Evolutionary conservation across 208 protist genomes (phyloP).

Genomic region (Trypanosoma lewisi): DNA sequence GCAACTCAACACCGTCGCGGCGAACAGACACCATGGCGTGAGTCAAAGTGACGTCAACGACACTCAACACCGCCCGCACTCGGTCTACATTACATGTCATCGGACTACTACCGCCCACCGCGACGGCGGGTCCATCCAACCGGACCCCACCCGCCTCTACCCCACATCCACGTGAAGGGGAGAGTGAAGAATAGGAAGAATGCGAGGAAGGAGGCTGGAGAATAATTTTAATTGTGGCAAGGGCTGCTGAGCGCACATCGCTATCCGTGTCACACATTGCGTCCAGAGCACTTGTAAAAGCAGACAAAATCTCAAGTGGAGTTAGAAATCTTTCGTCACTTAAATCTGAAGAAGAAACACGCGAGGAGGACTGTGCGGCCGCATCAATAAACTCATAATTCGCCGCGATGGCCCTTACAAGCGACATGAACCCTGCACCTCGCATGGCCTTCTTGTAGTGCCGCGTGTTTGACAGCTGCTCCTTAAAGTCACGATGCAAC

Average conservation of each 20-base stretch:
- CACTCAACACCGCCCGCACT: constrained; percentile 37
- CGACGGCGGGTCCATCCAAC: not conserved
- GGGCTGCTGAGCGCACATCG: constrained; percentile 51
- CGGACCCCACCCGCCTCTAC: not conserved
- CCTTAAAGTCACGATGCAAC: constrained; percentile 33
- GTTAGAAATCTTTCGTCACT: constrained; percentile 21
- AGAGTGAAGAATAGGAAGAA: too few species aligned
- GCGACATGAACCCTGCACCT: constrained; percentile 49
- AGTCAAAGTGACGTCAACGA: constrained; percentile 62
- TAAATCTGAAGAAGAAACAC: not conserved
- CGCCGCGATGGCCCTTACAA: constrained; percentile 26
- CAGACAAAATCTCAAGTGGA: constrained; percentile 50
- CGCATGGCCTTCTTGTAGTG: constrained; percentile 73
- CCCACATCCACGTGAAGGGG: not conserved
- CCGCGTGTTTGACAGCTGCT: constrained; percentile 43
- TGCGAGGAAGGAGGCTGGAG: constrained; percentile 15
- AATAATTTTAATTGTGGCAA: constrained; percentile 37
- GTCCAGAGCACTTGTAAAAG: constrained; percentile 60
- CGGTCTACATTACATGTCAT: constrained; percentile 33
- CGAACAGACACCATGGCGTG: constrained; percentile 67
- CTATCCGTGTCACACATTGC: constrained; percentile 75
- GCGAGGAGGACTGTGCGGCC: not conserved
- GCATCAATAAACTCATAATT: constrained; percentile 1
- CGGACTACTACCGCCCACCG: not conserved
- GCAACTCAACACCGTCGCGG: constrained; percentile 51